phyloP scores from a whole-genome alignment of 768 basidiomycete genomes.

The Lepiota venenata region DNA sequence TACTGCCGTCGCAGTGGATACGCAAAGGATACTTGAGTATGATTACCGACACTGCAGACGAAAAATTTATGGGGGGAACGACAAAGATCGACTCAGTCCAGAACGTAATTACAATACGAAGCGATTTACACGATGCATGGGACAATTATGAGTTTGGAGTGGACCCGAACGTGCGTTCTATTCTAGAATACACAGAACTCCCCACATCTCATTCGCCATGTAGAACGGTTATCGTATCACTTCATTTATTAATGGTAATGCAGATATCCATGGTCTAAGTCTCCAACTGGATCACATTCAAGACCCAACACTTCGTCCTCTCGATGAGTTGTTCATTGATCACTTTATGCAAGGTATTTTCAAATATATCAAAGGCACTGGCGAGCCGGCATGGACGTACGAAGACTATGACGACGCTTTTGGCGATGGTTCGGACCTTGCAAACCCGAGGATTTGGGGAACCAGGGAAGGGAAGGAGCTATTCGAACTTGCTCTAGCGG shows the following conservation, averaged over 20 bases:
- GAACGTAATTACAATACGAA: too few species aligned
- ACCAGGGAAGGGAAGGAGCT: too few species aligned
- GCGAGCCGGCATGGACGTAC: slow-evolving; percentile 8
- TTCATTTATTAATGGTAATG: slow-evolving; percentile 1
- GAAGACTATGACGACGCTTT: neutral
- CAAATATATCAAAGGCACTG: slow-evolving; percentile 10
- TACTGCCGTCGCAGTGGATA: too few species aligned
- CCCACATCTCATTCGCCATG: neutral
- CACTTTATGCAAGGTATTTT: slow-evolving; percentile 13
- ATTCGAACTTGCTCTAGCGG: too few species aligned
- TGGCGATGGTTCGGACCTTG: too few species aligned
- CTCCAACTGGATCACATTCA: slow-evolving; percentile 13
- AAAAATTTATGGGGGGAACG: too few species aligned
- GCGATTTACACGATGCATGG: neutral
- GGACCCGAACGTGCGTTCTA: slow-evolving; percentile 17
- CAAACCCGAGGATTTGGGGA: too few species aligned
- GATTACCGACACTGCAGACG: too few species aligned
- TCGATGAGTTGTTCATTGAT: slow-evolving; percentile 12
- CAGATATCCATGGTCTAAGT: slow-evolving; percentile 4
- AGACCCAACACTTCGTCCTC: slow-evolving; percentile 11
- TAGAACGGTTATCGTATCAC: slow-evolving; percentile 1
- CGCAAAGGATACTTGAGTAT: too few species aligned
- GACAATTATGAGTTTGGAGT: slow-evolving; percentile 21
- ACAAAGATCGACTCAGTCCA: too few species aligned
- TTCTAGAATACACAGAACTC: neutral